phyloP scores from a whole-genome alignment of 805 yeast species.

The Candida ovalis region DNA sequence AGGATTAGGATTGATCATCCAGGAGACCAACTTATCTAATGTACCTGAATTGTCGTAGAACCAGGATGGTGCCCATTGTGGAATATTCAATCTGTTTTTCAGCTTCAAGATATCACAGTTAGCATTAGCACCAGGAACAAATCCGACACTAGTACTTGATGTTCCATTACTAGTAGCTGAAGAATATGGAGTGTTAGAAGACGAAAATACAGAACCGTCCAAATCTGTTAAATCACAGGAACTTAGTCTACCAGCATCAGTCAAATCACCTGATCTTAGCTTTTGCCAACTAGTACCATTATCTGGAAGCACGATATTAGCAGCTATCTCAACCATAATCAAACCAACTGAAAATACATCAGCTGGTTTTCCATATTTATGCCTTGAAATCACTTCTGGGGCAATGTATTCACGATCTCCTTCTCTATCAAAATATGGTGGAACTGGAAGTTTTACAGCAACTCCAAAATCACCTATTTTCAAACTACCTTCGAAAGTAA shows the following conservation, averaged over 20 bases:
- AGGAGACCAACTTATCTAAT: conserved; percentile 73
- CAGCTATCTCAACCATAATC: conserved; percentile 92
- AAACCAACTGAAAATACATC: conserved; percentile 94
- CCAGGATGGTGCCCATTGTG: conserved; percentile 84
- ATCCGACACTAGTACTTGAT: conserved; percentile 4
- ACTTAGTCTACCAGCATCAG: conserved; percentile 88
- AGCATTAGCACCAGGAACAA: conserved; percentile 3
- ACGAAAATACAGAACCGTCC: conserved; percentile 21
- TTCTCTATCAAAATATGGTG: conserved; percentile 77
- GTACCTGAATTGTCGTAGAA: conserved; percentile 67
- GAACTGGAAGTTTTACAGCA: conserved; percentile 78
- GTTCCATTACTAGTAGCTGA: conserved; percentile 12
- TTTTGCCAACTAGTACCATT: conserved; percentile 97
- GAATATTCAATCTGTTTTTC: conserved; percentile 36
- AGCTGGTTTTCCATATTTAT: conserved; percentile 84
- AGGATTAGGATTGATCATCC: conserved; percentile 89
- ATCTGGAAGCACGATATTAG: conserved; percentile 91
- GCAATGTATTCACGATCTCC: conserved; percentile 98
- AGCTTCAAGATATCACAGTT: neutral
- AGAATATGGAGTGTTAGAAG: conserved; percentile 16
- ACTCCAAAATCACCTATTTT: conserved; percentile 97
- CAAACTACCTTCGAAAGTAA: conserved; percentile 90
- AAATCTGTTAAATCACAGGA: conserved; percentile 56
- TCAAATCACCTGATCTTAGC: conserved; percentile 87
- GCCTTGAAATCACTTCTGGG: conserved; percentile 84